Base-by-base conservation (phyloP, 2,329 filamentous ascomycete species). In the Epichloe coenophiala region DNA sequence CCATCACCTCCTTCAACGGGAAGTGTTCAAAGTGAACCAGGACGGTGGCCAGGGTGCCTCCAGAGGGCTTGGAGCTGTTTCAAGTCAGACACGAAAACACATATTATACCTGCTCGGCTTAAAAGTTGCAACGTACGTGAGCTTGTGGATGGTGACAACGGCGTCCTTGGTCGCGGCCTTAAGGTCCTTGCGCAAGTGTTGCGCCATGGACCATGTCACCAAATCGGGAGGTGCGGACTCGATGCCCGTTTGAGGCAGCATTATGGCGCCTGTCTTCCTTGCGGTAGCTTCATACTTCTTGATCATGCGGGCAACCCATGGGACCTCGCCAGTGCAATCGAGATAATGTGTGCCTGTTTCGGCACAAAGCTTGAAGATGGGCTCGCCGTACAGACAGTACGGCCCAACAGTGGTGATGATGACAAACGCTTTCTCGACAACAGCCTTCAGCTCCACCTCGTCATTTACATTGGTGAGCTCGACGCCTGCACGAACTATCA, bases 1-100 rank as follows among this genome's bases (percentile, higher is more conserved):
- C 66, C 13, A 59, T 60, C 5, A 83, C 56, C 48, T 81, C 68
- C 45, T 69, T 65, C 17, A 77, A 47, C 21, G 68, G 66, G 59
- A 74, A 81, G 44, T 65, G 63, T 27, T 83, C 79, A 51, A 80
- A 70, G 21, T 81, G 56, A 45, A 63, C 75, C 13, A 96, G 64
- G 4, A 81, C 69, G 0, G 88, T 89, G 36, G 78, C 73, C 4
- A 90, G 66, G 2, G 86, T 83, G 45, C 82, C 82, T n/a, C 81
- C 81, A 1, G 81, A 84, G 3, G 78, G 74, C 1, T 65, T 58
- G 50, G 58, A 55, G 31, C 61, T 63, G 38, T 15, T 36, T 9
- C 47, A 27, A 33, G 21, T 48, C 40, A 37, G n/a, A 44, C 19
- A 41, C 11, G 21, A 37, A 37, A 5, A n/a, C 13, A n/a, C 13